Evolutionary conservation across 1,284 basidiomycete species (phyloP), one percentile per base, ranked within the genome.

Genomic region (Apiotrichum domesticum): DNA sequence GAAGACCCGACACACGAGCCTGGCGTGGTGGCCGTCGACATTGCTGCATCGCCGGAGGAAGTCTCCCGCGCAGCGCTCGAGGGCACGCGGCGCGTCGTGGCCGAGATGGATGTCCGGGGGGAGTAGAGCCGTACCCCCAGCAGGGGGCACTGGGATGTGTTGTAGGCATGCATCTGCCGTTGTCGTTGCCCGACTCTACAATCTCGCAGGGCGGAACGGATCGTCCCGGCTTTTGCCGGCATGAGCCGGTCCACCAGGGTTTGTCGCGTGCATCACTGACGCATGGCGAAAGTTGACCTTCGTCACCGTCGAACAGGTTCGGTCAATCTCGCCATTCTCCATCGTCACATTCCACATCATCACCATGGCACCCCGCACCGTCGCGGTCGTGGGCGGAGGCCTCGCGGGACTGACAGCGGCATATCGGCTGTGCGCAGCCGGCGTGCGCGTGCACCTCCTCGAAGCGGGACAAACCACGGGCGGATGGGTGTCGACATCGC

Each of bases 401-500:
- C 66, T 77, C 21, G 65, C 74, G 4, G 75, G 75, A 9, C 65
- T 77, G 2, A 68, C 72, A 8, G 59, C 74, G 2, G 73, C 75
- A 0, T 73, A 72, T 54, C 67, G 69, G n/a, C 64, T 77, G 4
- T 61, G 67, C 0, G 51, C 55, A 8, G 41, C 55, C 2, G 21
- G 35, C 34, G 41, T 21, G 43, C 53, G 29, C 13, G 55, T 61
- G 34, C 44, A 54, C 10, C 41, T 57, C 21, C 43, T 61, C 13
- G 58, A 63, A 29, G 40, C 51, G 0, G 50, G 49, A 1, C 13
- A 33, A 9, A 55, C 49, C 9, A 10, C 46, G 2, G 94, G 94
- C 9, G 94, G 94, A 35, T 97, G 91, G 91, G 83, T 92, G 78
- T 78, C 56, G 85, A 85, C 62, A 79, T 86, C 58, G 80, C 82